Percentiles rank a stretch among this genome's conserved stretches.
phyloP scores from a whole-genome alignment of 352 stramenopile genomes.

The Globisporangium orthogonon region DNA sequence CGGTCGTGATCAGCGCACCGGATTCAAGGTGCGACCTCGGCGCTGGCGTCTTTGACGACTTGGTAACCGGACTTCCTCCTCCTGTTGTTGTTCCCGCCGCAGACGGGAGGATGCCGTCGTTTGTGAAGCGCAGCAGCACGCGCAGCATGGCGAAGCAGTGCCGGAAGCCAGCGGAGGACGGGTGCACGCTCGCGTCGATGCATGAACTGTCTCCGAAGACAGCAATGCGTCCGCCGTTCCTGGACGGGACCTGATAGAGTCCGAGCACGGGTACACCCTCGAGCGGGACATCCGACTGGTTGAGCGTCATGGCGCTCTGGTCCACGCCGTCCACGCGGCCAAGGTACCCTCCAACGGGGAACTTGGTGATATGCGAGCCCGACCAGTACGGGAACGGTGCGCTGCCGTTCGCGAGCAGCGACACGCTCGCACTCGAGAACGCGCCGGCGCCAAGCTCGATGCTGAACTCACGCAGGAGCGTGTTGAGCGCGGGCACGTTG shows the following conservation, averaged over 20 bases:
- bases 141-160: constrained; percentile 65
- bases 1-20: not conserved
- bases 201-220: constrained; percentile 74
- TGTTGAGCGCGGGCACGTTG: constrained; percentile 73
- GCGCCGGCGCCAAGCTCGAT: constrained; percentile 59
- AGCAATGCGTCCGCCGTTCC: constrained; percentile 57
- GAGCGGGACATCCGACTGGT: constrained; percentile 29
- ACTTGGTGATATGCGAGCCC: constrained; percentile 55
- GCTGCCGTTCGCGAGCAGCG: constrained; percentile 26
- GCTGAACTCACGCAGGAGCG: constrained; percentile 52
- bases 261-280: constrained; percentile 49
- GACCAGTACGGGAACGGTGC: constrained; percentile 53
- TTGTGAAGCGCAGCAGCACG: constrained; percentile 50
- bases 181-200: constrained; percentile 55
- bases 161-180: constrained; percentile 23
- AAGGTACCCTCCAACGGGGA: constrained; percentile 57
- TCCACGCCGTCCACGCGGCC: constrained; percentile 50
- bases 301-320: constrained; percentile 43
- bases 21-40: not conserved
- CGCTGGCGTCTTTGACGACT: not conserved
- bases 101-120: constrained; percentile 26
- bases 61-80: not conserved
- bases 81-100: not conserved
- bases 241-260: constrained; percentile 55
- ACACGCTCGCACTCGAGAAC: constrained; percentile 41